Evolutionary conservation across 2,329 filamentous ascomycete genomes (phyloP), one percentile per base, ranked within the genome.

Genomic region (Elsinoe arachidis): DNA sequence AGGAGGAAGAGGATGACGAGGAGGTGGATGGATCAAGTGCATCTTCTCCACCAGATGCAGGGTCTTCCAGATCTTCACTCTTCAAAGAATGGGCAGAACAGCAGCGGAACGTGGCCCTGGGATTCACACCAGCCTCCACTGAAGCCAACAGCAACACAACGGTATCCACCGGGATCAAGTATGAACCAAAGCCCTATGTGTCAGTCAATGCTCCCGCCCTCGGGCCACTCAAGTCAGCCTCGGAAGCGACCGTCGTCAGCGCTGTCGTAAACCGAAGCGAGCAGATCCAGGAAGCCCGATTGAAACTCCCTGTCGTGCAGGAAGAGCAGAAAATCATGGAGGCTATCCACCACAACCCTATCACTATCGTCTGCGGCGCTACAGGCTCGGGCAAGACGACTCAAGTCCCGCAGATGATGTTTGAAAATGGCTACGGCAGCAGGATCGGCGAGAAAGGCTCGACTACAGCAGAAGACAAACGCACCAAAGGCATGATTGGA

Each of bases 291-390:
- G 81, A 85, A 49, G 82, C 85, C 10, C 84, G 93, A 11, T 71
- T 95, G 47, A 83, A 87, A 57, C 78, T 99, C 14, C 93, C 93
- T 0, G 88, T 99, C 1, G 90, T 97, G 1, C 88, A 88, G 1
- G 91, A 97, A 70, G 93, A 99, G 71, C 93, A 99, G 68, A 90
- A 87, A 66, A 91, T 99, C 30, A 97, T 99, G 91, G 93, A 99
- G 72, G 90, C 91, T 1, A 90, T 99, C 51, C 87, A 96, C 71
- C 92, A 92, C 68, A 87, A 96, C 69, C 82, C 92, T 55, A 84
- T 90, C 2, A 88, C 96, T 1, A 87, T 99, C 10, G 83, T 99
- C 6, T 96, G 92, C 74, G 93, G 93, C 72, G 87, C 90, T 12
- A 99, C 95, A 34, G 93, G 93, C 72, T 96, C 90, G 61, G 93